phyloP scores from a whole-genome alignment of 169 alveolate species.

The Plasmodium blacklocki region DNA sequence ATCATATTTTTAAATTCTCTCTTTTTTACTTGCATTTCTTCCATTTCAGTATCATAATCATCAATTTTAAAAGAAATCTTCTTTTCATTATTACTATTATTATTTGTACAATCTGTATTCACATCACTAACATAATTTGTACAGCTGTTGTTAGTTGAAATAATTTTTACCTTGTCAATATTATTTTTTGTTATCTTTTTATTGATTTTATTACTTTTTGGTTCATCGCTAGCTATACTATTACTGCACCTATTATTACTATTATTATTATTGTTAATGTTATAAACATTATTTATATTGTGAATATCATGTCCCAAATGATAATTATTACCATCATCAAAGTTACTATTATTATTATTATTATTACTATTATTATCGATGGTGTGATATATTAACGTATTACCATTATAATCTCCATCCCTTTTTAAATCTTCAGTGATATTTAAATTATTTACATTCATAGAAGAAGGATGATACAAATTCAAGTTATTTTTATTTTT shows the following conservation, averaged over 20 bases:
- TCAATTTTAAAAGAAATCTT: background rate
- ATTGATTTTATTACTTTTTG: background rate
- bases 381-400: background rate
- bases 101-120: background rate
- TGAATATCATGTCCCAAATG: background rate
- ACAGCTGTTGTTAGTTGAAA: background rate
- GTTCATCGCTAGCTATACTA: background rate
- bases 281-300: background rate
- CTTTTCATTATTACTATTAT: background rate
- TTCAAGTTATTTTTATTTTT: constrained; percentile 7
- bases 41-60: constrained; percentile 36
- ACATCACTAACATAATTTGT: constrained; percentile 1
- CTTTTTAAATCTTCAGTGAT: background rate
- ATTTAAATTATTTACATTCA: background rate
- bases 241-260: background rate
- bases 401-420: constrained; percentile 1
- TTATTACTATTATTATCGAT: background rate
- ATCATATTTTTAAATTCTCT: constrained; percentile 47
- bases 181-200: too few species aligned
- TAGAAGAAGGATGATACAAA: background rate
- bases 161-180: too few species aligned
- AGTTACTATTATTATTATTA: background rate
- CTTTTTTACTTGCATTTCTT: constrained; percentile 43
- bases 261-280: background rate
- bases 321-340: background rate